These are phyloP conservation scores for Ophiostoma montium DNA, from an alignment of 2,329 filamentous ascomycete species.

Conservation along the genomic window DNA sequence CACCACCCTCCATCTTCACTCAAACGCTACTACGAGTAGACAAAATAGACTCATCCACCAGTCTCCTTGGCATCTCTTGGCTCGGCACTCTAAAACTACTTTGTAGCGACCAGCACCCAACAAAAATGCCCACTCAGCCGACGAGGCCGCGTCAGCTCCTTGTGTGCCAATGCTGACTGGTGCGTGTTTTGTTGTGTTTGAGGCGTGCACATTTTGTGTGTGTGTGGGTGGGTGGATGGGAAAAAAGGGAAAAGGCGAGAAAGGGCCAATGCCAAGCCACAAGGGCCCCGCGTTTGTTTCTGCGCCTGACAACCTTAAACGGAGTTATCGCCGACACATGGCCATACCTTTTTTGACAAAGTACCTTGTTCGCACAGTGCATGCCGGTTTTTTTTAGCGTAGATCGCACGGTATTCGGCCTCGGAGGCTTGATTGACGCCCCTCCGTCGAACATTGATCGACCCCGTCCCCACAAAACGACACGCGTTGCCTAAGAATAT, in stretches of 20 bases:
- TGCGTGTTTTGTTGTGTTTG: neutral
- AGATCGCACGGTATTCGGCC: no score
- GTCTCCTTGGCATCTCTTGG: slow-evolving; percentile 7
- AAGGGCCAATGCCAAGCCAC: neutral
- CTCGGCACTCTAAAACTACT: slow-evolving; percentile 1
- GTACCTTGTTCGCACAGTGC: no score
- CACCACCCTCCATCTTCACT: no score
- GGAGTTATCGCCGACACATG: neutral
- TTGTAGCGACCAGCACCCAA: no score
- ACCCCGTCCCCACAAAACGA: neutral
- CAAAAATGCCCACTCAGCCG: slow-evolving; percentile 3
- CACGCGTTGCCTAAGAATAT: slow-evolving; percentile 1
- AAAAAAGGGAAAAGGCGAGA: no score
- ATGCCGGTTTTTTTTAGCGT: no score
- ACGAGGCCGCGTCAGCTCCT: slow-evolving; percentile 14
- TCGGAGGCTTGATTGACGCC: no score
- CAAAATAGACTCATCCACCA: slow-evolving; percentile 10
- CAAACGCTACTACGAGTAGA: neutral
- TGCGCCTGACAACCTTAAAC: neutral
- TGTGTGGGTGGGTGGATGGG: neutral
- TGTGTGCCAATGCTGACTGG: neutral
- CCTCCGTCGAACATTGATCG: neutral
- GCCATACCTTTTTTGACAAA: no score
- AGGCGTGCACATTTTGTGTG: neutral
- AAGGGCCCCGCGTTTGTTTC: no score